Conservation (phyloP, 2,329 filamentous ascomycete genomes). For the Purpureocillium takamizusanense region DNA sequence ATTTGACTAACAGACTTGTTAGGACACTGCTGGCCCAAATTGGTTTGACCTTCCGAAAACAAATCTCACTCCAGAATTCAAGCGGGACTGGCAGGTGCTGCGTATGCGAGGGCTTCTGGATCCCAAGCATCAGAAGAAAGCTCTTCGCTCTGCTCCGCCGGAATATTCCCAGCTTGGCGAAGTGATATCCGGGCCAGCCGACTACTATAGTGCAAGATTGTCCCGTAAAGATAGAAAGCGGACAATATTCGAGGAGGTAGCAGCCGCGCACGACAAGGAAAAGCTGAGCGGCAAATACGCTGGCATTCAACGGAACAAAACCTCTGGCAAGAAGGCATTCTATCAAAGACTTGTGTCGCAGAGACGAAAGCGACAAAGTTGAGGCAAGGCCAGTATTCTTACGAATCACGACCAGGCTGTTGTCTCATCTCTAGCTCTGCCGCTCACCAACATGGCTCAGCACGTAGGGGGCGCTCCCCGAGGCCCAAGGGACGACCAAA, state of each 20-base stretch:
- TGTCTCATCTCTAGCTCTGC: neutral
- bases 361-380: conserved; percentile 17
- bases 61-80: conserved; percentile 73
- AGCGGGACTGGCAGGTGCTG: conserved; percentile 80
- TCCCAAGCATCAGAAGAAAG: conserved; percentile 89
- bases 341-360: conserved; percentile 67
- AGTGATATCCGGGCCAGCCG: conserved; percentile 78
- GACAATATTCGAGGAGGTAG: conserved; percentile 77
- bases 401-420: too few species aligned
- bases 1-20: neutral
- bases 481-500: too few species aligned
- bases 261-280: conserved; percentile 40
- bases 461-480: too few species aligned
- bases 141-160: conserved; percentile 57
- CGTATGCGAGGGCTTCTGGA: conserved; percentile 85
- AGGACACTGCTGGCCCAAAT: conserved; percentile 60
- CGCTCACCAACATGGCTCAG: too few species aligned
- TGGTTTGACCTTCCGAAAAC: conserved; percentile 90
- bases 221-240: conserved; percentile 81
- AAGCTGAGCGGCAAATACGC: conserved; percentile 84
- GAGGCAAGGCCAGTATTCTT: too few species aligned
- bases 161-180: conserved; percentile 85
- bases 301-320: conserved; percentile 73
- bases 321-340: conserved; percentile 79
- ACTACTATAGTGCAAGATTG: conserved; percentile 74